phyloP scores from a whole-genome alignment of 805 yeast species.

The Yamadazyma kitorensis region DNA sequence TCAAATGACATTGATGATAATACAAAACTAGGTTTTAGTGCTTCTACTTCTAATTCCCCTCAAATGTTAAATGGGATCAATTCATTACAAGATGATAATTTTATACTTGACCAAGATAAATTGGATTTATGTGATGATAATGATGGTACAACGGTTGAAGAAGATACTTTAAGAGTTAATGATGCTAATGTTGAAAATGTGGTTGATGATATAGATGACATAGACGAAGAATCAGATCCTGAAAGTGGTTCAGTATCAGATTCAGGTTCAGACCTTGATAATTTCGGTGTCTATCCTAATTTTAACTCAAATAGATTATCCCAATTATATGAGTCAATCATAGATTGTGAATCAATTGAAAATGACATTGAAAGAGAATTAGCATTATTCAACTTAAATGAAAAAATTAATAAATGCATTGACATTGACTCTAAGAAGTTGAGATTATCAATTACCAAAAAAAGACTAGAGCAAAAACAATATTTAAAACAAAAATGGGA shows the following conservation, averaged over 20 bases:
- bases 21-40: constrained; percentile 23
- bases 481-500: constrained; percentile 36
- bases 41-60: constrained; percentile 39
- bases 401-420: constrained; percentile 28
- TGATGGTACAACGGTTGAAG: constrained; percentile 20
- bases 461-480: constrained; percentile 29
- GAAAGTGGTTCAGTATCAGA: constrained; percentile 16
- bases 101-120: constrained; percentile 33
- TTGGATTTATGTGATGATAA: constrained; percentile 27
- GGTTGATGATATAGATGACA: constrained; percentile 23
- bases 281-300: constrained; percentile 8
- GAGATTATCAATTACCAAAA: constrained; percentile 29
- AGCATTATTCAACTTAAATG: constrained; percentile 29
- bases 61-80: constrained; percentile 35
- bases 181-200: constrained; percentile 28
- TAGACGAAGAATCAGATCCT: constrained; percentile 17
- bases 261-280: constrained; percentile 13
- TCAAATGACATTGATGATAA: constrained; percentile 6
- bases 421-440: constrained; percentile 32
- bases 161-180: constrained; percentile 22
- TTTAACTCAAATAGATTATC: constrained; percentile 16
- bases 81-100: constrained; percentile 27
- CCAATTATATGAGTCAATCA: constrained; percentile 31
- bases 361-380: constrained; percentile 32
- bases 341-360: constrained; percentile 31